Evolutionary conservation across 1,284 basidiomycete genomes (phyloP), one percentile per base, ranked within the genome.

Genomic region (Leccinum angustisporum): DNA sequence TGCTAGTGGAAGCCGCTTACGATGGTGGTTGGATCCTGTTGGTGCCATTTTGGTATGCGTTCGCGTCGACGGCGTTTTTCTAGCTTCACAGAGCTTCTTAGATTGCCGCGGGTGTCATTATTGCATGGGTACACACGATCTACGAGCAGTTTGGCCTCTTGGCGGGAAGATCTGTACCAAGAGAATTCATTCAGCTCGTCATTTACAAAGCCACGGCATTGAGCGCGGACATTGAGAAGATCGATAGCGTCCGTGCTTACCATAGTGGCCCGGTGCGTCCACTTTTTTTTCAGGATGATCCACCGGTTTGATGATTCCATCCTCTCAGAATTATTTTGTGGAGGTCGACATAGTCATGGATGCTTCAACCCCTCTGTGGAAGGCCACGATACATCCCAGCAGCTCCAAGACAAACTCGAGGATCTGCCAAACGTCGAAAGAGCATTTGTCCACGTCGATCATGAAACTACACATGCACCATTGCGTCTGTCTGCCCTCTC

Each of bases 261-360:
- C 92, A 95, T 76, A 90, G 87, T 68, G 88, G 88, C 61, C 88
- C 87, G 36, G 87, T 88, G 69, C 43, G 83, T 54, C 10, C 13
- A 31, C 14, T 21, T 13, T 27, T 48, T 48, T 54, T 54, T 14
- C 21, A 4, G 46, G 31, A n/a, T 1, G 13, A 43, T 25, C 7
- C 34, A 16, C 13, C 25, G 5, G 2, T 10, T 14, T 40, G 16
- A 18, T 38, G n/a, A 64, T 31, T 33, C 38, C 16, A n/a, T 4
- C 21, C 58, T 59, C 51, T 63, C 51, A 94, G 77, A 84, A 94
- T 62, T 97, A 94, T 72, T 92, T 95, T 71, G 95, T 98, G 54
- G 96, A 98, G 77, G 84, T 98, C 9, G 97, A 98, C 75, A 87
- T 98, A 58, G 96, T 98, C 27, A 94, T 99, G 87, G 84, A 90